Evolutionary conservation across 441 rosid genomes (phyloP), one percentile per base, ranked within the genome.

Genomic region (Brassica balearica): DNA sequence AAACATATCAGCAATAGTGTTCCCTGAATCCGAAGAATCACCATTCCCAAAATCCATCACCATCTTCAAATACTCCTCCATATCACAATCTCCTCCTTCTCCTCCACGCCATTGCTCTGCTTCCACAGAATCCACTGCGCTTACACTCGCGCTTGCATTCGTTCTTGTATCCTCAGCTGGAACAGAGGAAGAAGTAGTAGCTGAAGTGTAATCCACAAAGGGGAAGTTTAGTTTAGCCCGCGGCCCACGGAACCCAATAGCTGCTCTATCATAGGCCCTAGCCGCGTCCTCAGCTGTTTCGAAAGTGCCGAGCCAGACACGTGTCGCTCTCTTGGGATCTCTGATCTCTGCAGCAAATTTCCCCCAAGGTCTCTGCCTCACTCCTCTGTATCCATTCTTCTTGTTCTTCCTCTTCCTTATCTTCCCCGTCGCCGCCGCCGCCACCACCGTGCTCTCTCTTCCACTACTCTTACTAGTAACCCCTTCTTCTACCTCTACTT

Each of bases 331-430:
- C 75, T 84, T 79, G 0, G 97, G 99, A 76, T 92, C 97, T 3
- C 99, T 82, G 61, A 95, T 95, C 90, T 93, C 97, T 8, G 99
- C 97, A 7, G 97, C 97, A 87, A 94, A 95, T 82, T 95, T 95
- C 0, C 97, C 99, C 97, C 98, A 95, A 10, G 97, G 98, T 85
- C 97, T 82, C 79, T 90, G 99, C 81, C 97, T 90, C 67, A 91
- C 99, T 58, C 99, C 98, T 72, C 99, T 84, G 87, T 73, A 95
- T 9, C 88, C 90, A 74, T 83, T 95, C 85, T 86, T 93, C 79
- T 9, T 81, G 70, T 80, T 80, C 83, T 80, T 80, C 75, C 84
- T 76, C 70, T 77, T 86, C 71, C 77, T 80, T 8, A 76, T 75
- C 77, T 76, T 80, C 65, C 25, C 61, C 25, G 1, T 56, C 2